Evolutionary conservation across 129 eudicot genomes (phyloP).

Genomic region (Pulicaria dysenterica): DNA sequence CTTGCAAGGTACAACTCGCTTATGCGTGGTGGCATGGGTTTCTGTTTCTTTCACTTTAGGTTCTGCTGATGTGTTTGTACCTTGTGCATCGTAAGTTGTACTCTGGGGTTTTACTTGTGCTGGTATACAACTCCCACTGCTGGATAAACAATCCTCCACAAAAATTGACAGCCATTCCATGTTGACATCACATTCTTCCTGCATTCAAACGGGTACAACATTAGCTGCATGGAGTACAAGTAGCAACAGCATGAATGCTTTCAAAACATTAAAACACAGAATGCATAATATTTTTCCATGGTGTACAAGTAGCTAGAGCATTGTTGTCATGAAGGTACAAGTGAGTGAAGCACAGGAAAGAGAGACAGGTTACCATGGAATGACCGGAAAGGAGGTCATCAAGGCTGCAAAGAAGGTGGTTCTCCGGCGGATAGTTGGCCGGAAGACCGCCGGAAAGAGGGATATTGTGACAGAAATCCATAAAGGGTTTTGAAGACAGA

Average conservation of each 20-base stretch:
- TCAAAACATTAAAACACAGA: not conserved
- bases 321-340: not conserved
- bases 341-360: not conserved
- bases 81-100: slow-evolving; percentile 19
- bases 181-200: slow-evolving; percentile 54
- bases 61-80: slow-evolving; percentile 18
- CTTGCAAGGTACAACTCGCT: slow-evolving; percentile 44
- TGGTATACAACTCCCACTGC: slow-evolving; percentile 43
- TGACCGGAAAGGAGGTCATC: slow-evolving; percentile 56
- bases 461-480: slow-evolving; percentile 50
- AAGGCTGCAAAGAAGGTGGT: slow-evolving; percentile 47
- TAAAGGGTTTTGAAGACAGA: slow-evolving; percentile 15
- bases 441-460: slow-evolving; percentile 39
- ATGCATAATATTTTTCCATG: not conserved
- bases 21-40: slow-evolving; percentile 25
- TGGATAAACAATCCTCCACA: slow-evolving; percentile 63
- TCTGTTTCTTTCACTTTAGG: slow-evolving; percentile 4
- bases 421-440: slow-evolving; percentile 38
- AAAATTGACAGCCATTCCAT: slow-evolving; percentile 63
- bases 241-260: not conserved
- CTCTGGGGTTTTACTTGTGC: slow-evolving; percentile 30
- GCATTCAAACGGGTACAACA: slow-evolving; percentile 8
- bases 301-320: not conserved
- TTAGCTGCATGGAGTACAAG: not conserved
- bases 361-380: slow-evolving; percentile 29